phyloP scores from a whole-genome alignment of 2,329 filamentous ascomycete genomes.

The Ophiostoma populinum region DNA sequence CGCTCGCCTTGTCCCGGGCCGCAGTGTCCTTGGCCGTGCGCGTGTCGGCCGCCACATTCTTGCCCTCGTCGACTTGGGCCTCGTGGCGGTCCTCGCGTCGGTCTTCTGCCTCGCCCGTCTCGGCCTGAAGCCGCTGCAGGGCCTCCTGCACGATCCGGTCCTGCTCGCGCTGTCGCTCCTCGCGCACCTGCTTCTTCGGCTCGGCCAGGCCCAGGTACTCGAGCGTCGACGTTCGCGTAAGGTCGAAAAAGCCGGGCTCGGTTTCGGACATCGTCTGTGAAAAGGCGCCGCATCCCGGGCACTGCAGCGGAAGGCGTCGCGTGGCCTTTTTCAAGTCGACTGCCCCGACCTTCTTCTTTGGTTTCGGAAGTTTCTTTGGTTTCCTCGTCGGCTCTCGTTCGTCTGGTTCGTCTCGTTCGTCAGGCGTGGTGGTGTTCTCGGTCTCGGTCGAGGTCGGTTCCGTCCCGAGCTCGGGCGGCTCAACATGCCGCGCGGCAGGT shows the following conservation, averaged over 20 bases:
- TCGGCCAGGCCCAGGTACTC: conserved; percentile 26
- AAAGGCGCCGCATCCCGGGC: conserved; percentile 47
- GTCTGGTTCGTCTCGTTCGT: too few relatives aligned
- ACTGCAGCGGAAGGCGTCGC: conserved; percentile 33
- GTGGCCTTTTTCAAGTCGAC: neutral
- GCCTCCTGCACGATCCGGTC: conserved; percentile 30
- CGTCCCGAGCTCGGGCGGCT: too few relatives aligned
- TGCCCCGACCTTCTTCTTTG: neutral
- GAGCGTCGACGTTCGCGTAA: conserved; percentile 31
- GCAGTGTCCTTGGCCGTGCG: neutral
- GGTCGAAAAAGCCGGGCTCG: conserved; percentile 40
- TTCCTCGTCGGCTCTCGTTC: neutral
- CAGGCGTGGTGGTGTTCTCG: too few relatives aligned
- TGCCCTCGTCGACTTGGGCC: neutral
- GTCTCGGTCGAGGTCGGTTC: too few relatives aligned
- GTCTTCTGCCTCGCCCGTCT: conserved; percentile 14
- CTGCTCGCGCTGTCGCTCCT: conserved; percentile 17
- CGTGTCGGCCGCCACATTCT: neutral
- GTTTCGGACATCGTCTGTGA: conserved; percentile 35
- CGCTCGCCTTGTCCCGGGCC: neutral
- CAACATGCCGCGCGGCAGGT: too few relatives aligned
- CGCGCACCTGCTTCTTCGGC: conserved; percentile 6
- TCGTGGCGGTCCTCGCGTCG: conserved; percentile 22
- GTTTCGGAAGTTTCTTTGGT: neutral
- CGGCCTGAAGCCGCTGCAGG: conserved; percentile 24